Evolutionary conservation across 257 asterid species (phyloP).

Genomic region (Salvia hispanica): DNA sequence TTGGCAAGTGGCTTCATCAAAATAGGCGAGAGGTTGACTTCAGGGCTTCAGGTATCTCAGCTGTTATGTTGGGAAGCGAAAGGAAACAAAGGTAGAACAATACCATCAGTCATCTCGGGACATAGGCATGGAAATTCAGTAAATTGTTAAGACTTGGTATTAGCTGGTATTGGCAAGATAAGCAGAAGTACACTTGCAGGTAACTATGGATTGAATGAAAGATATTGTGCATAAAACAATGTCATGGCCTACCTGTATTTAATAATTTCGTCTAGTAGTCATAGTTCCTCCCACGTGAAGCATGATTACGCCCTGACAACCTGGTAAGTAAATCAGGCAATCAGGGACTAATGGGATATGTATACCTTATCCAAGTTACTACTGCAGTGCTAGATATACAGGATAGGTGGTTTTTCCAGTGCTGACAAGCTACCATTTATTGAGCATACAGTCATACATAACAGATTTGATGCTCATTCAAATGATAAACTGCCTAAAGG

Average conservation of each 20-base stretch:
- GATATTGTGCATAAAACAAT: conserved; percentile 33
- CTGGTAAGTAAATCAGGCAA: conserved; percentile 56
- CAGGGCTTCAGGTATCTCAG: conserved; percentile 96
- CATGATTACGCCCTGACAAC: conserved; percentile 85
- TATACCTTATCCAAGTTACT: conserved; percentile 25
- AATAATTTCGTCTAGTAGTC: conserved; percentile 68
- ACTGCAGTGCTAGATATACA: conserved; percentile 28
- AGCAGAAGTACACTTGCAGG: conserved; percentile 31
- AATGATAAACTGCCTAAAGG: conserved; percentile 21
- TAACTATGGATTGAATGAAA: conserved; percentile 37
- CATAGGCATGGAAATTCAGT: conserved; percentile 44
- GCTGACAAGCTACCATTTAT: conserved; percentile 6
- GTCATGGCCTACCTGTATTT: conserved; percentile 71
- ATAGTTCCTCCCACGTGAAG: conserved; percentile 87
- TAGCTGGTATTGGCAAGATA: conserved; percentile 33
- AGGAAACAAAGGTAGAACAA: conserved; percentile 81
- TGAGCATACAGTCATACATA: background rate
- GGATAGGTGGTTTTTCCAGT: conserved; percentile 26
- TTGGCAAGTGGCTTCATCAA: conserved; percentile 90
- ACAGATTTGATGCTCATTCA: conserved; percentile 13
- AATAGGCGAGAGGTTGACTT: conserved; percentile 74
- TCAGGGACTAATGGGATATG: conserved; percentile 35
- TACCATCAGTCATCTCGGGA: conserved; percentile 68
- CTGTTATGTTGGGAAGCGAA: conserved; percentile 82
- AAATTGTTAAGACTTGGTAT: conserved; percentile 38